Percentiles rank a stretch among this genome's conserved stretches.
Conservation (phyloP, 1,139 yeast species). For the Pichia norvegensis region DNA sequence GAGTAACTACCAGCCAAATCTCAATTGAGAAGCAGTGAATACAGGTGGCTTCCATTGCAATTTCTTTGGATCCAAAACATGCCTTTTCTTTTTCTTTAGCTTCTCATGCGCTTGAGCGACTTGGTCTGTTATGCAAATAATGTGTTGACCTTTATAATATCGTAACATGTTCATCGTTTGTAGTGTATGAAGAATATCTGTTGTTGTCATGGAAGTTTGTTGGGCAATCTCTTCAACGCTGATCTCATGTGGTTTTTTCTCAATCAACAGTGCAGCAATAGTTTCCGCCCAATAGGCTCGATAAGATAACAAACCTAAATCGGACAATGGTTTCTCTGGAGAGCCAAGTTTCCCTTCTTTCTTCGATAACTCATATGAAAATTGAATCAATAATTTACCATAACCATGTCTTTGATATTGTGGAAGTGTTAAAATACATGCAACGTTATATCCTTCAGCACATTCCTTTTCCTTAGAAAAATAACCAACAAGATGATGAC, state of each 20-base stretch:
- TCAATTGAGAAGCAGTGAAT: conserved; percentile 88
- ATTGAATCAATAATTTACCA: conserved; percentile 85
- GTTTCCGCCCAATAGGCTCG: conserved; percentile 97
- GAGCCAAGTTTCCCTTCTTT: conserved; percentile 89
- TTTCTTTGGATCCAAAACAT: conserved; percentile 63
- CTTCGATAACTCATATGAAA: conserved; percentile 82
- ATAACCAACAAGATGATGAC: conserved; percentile 93
- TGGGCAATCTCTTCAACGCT: conserved; percentile 90
- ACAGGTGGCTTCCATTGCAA: conserved; percentile 93
- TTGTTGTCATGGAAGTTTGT: conserved; percentile 89
- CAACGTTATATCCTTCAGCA: conserved; percentile 93
- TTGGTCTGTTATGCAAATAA: conserved; percentile 82
- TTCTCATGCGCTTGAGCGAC: conserved; percentile 70
- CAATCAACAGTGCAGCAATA: conserved; percentile 65
- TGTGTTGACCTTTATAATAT: conserved; percentile 94
- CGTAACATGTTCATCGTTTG: conserved; percentile 84
- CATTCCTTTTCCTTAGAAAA: conserved; percentile 95
- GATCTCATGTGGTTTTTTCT: conserved; percentile 53
- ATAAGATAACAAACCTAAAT: conserved; percentile 84
- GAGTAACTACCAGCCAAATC: conserved; percentile 80
- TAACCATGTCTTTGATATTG: conserved; percentile 94
- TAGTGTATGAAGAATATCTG: conserved; percentile 87
- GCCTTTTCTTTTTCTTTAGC: conserved; percentile 65
- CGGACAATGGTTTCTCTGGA: conserved; percentile 95
- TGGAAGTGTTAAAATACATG: conserved; percentile 92